Evolutionary conservation across 1,284 basidiomycete species (phyloP).

Genomic region (Heimioporus punctisporus): DNA sequence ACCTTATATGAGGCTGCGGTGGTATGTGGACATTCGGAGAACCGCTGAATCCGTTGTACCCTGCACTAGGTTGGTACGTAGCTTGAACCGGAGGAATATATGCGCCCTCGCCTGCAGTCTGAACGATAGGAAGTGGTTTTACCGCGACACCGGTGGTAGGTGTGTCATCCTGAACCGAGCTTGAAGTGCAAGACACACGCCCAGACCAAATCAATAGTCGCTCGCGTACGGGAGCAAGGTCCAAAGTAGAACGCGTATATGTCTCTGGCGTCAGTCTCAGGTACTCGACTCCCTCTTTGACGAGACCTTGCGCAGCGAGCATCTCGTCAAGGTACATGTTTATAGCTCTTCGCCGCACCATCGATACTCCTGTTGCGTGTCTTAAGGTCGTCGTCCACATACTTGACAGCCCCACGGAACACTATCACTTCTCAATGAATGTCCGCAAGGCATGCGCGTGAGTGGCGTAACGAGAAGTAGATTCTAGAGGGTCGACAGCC

Average conservation of each 20-base stretch:
- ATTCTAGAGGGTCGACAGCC: conserved; percentile 18
- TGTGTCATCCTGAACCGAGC: conserved; percentile 24
- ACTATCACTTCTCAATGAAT: conserved; percentile 98
- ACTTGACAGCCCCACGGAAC: conserved; percentile 90
- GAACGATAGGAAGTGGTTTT: conserved; percentile 16
- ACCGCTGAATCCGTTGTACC: no score
- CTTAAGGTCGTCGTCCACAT: conserved; percentile 81
- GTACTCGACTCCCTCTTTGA: conserved; percentile 84
- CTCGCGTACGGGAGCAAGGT: conserved; percentile 67
- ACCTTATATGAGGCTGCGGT: conserved; percentile 10
- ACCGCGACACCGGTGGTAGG: conserved; percentile 19
- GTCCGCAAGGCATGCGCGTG: conserved; percentile 92
- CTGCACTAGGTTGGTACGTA: no score
- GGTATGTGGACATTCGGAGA: conserved; percentile 15
- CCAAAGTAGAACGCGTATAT: conserved; percentile 68
- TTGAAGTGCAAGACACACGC: neutral
- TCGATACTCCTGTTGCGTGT: conserved; percentile 30
- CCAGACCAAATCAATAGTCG: conserved; percentile 57
- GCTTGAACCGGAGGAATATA: conserved; percentile 7
- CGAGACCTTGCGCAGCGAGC: conserved; percentile 87
- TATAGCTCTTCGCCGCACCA: conserved; percentile 71
- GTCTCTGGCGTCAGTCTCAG: conserved; percentile 81
- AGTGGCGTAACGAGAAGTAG: conserved; percentile 76
- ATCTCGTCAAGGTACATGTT: conserved; percentile 94
- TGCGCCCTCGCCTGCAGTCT: conserved; percentile 8